Base-by-base conservation (phyloP, 768 basidiomycete species). In the Hericium rajendrae region DNA sequence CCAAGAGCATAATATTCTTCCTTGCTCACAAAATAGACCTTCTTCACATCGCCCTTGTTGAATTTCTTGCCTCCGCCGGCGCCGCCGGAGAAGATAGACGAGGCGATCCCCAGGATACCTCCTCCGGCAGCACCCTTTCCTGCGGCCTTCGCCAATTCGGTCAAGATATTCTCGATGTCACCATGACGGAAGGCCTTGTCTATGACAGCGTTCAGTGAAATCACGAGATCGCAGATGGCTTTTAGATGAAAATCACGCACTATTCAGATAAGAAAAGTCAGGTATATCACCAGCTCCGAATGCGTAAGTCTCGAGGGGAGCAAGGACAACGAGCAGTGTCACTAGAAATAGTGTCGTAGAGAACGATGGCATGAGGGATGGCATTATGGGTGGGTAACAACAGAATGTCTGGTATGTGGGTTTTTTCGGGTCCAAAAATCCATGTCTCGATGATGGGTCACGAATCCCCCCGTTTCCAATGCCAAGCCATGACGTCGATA, bases 141-240 rank as follows among this genome's bases (percentile, higher is more conserved):
- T 10, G 75, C 79, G 40, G 75, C 73, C 66, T 86, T 86, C 53
- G 76, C 76, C 6, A 85, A 70, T n/a, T 74, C 76, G 38, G 78
- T 76, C 26, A 88, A 76, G 60, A 85, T 76, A 64, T 81, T 80
- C 71, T 88, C 86, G 51, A 88, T 87, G 65, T 89, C 87, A 13
- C 86, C 85, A 73, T 88, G 86, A 53, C 85, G 74, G 69, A 84
- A 89, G 0, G 86, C 86, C 68, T 85, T 87, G 68, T 82, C 81
- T 81, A 62, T 24, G 52, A 24, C 15, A 16, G 4, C 28, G 38
- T n/a, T 43, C 28, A 41, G 39, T 28, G 26, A 51, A 20, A 12
- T 38, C 48, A 57, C 40, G 55, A 38, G 52, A 59, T 48, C 56
- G 22, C 41, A 55, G 53, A 50, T 46, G 48, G 48, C 22, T 10